Base-by-base conservation (phyloP, 805 yeast genomes). In the Saccharomycopsis capsularis region DNA sequence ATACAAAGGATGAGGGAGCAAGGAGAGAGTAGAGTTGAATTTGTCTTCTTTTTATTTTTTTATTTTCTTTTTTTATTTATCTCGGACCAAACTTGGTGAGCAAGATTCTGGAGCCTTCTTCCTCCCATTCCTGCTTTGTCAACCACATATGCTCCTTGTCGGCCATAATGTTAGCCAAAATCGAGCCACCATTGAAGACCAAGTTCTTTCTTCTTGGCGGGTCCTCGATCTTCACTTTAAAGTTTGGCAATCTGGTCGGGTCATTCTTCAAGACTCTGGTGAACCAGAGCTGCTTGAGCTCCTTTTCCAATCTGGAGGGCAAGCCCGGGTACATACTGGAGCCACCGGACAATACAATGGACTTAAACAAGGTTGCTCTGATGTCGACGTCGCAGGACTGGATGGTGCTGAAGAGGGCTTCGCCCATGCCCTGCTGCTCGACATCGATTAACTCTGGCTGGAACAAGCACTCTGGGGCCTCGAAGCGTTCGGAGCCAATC, bases 111-210 rank as follows among this genome's bases (percentile, higher is more conserved):
- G 95, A 78, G 29, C 99, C 99, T 62, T 85, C 88, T 71, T 93
- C 99, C 65, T 88, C 93, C 98, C 98, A 93, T 69, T 93, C 99
- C 64, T 85, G 88, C 64, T 85, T 90, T 47, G 87, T 74, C 57
- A 93, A 79, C 99, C 99, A 93, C 95, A 93, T 86, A 62, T 90
- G 97, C 57, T 90, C 97, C 67, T 91, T 93, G 65, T 90, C 96
- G 42, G 95, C 95, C 98, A 93, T 93, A 58, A 93, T 91, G 63
- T 85, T 88, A 30, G 99, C 98, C 63, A 93, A 75, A 19, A 93
- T 98, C 3, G 98, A 98, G 60, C 99, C 99, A 59, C 99, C 99
- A 57, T 91, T 82, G 68, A 93, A 93, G 32, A 93, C 99, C 97
- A 93, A 91, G 67, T 93, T 96, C 65, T 90, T 85, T 74, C 99